Percentiles rank a stretch among this genome's conserved stretches.
These are phyloP conservation scores for Mesembryanthemum crystallinum DNA, from an alignment of 148 eudicot species.

Conservation along the genomic window DNA sequence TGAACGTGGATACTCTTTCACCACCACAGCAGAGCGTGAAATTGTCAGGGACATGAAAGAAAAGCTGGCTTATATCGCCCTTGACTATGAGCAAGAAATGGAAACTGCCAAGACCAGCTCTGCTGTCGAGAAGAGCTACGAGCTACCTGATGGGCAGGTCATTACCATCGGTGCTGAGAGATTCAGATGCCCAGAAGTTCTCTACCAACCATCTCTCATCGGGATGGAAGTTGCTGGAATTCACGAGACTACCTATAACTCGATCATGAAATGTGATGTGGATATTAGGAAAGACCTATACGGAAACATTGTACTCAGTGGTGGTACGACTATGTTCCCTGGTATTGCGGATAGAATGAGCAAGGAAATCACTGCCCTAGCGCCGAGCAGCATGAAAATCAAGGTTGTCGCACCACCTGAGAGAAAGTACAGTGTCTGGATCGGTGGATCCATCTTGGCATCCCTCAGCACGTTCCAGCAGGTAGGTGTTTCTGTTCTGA, in stretches of 20 bases:
- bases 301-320: conserved; percentile 78
- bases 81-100: conserved; percentile 76
- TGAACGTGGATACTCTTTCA: conserved; percentile 75
- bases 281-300: conserved; percentile 80
- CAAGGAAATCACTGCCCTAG: conserved; percentile 76
- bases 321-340: conserved; percentile 76
- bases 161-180: conserved; percentile 78
- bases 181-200: conserved; percentile 80
- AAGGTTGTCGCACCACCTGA: conserved; percentile 86
- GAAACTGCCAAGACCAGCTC: conserved; percentile 74
- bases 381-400: conserved; percentile 85
- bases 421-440: conserved; percentile 89
- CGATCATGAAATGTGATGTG: conserved; percentile 83
- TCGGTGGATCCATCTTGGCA: conserved; percentile 79
- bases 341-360: conserved; percentile 87
- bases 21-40: conserved; percentile 81
- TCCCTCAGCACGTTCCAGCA: conserved; percentile 89
- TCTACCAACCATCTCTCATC: conserved; percentile 70
- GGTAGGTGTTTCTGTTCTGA: conserved; percentile 31
- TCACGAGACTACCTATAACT: conserved; percentile 75
- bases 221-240: conserved; percentile 84
- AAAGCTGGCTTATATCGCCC: conserved; percentile 70
- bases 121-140: conserved; percentile 69
- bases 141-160: conserved; percentile 81
- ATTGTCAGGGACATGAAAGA: conserved; percentile 79